Evolutionary conservation across 805 yeast species (phyloP).

Genomic region (Candida nemodendra): DNA sequence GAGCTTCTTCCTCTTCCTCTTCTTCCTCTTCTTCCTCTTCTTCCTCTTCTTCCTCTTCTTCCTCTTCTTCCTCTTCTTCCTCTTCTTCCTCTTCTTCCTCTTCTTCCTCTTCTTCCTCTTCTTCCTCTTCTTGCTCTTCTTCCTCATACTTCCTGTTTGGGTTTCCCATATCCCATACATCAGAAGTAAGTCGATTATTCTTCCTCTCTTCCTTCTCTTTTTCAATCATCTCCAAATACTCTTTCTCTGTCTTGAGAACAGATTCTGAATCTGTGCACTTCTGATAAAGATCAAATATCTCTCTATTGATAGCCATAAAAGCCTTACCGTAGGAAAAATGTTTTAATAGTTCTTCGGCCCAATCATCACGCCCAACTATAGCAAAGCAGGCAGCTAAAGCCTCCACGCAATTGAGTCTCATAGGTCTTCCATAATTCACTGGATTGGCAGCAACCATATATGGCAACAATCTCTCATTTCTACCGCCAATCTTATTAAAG

Average conservation of each 20-base stretch:
- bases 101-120: conserved; percentile 27
- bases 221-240: conserved; percentile 69
- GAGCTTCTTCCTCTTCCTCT: conserved; percentile 9
- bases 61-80: conserved; percentile 12
- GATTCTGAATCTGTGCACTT: conserved; percentile 79
- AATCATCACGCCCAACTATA: conserved; percentile 84
- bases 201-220: conserved; percentile 63
- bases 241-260: conserved; percentile 67
- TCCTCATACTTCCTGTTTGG: conserved; percentile 49
- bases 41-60: conserved; percentile 17
- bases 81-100: conserved; percentile 24
- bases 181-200: conserved; percentile 49
- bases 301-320: conserved; percentile 79
- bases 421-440: conserved; percentile 94
- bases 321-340: conserved; percentile 94
- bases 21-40: conserved; percentile 28
- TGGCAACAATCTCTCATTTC: conserved; percentile 81
- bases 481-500: conserved; percentile 87
- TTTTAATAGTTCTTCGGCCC: conserved; percentile 76
- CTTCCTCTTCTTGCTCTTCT: conserved; percentile 21
- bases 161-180: conserved; percentile 78
- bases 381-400: conserved; percentile 97
- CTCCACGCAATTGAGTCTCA: conserved; percentile 95
- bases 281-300: conserved; percentile 70
- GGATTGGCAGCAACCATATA: conserved; percentile 95